phyloP scores from a whole-genome alignment of 495 filamentous ascomycete species.

The Hyaloscypha bicolor region DNA sequence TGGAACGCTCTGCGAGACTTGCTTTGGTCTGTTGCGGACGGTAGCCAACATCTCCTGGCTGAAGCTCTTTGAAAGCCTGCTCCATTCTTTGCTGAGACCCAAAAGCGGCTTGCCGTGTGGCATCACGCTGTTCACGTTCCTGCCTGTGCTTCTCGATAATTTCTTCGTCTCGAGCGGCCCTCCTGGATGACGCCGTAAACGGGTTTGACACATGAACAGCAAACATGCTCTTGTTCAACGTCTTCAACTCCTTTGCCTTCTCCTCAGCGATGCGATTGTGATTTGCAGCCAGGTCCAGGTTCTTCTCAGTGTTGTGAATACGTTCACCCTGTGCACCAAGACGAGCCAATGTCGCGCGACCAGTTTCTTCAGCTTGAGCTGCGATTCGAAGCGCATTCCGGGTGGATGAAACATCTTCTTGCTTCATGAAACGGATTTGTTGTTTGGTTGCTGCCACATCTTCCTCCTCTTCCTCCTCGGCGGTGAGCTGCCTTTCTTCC shows the following conservation, averaged over 20 bases:
- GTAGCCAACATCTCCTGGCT: constrained; percentile 30
- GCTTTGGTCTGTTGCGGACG: constrained; percentile 38
- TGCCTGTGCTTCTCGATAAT: constrained; percentile 62
- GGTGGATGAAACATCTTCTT: constrained; percentile 71
- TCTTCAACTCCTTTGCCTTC: constrained; percentile 75
- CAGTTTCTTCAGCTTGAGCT: constrained; percentile 71
- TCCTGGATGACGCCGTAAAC: constrained; percentile 61
- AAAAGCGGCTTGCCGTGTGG: constrained; percentile 66
- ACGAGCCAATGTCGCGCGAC: constrained; percentile 65
- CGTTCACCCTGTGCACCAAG: constrained; percentile 76
- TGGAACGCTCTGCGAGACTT: constrained; percentile 66
- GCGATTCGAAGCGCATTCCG: constrained; percentile 68
- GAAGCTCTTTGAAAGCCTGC: constrained; percentile 56
- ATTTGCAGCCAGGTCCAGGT: constrained; percentile 67
- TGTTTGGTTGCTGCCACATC: constrained; percentile 69
- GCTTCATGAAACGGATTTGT: constrained; percentile 75
- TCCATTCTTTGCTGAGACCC: constrained; percentile 60
- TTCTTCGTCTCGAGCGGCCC: constrained; percentile 59
- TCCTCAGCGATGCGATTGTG: constrained; percentile 74
- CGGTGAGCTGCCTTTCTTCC: constrained; percentile 71
- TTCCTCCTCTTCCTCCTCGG: constrained; percentile 68
- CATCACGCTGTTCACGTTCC: constrained; percentile 70
- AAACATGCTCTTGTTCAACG: constrained; percentile 81
- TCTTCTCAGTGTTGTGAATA: constrained; percentile 76
- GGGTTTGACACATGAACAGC: constrained; percentile 75